Evolutionary conservation across 2,329 filamentous ascomycete species (phyloP).

Genomic region (Aureobasidium uvarum): DNA sequence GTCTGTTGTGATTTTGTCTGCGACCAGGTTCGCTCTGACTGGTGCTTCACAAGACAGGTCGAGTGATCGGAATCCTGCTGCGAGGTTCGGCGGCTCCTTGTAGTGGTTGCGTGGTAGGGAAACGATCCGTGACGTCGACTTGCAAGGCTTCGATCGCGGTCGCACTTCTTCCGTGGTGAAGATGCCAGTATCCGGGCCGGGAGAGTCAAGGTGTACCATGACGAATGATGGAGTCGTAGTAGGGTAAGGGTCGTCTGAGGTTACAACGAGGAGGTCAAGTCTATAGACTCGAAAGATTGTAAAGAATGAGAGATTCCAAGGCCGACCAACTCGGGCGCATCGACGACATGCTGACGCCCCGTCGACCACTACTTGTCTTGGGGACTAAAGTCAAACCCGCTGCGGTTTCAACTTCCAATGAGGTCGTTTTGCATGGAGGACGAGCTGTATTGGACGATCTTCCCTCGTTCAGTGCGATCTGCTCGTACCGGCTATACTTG

Average conservation of each 20-base stretch:
- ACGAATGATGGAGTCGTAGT: neutral
- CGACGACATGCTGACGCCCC: constrained; percentile 19
- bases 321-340: neutral
- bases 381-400: constrained; percentile 5
- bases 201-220: constrained; percentile 29
- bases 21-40: constrained; percentile 35
- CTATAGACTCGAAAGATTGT: neutral
- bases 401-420: constrained; percentile 8
- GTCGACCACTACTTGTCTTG: neutral
- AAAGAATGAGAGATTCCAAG: neutral
- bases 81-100: constrained; percentile 34
- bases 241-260: neutral
- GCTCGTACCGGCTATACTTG: constrained; percentile 12
- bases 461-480: neutral
- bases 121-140: constrained; percentile 33
- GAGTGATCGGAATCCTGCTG: constrained; percentile 34
- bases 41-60: constrained; percentile 32
- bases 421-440: constrained; percentile 17
- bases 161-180: constrained; percentile 36
- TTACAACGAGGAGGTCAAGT: neutral
- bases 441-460: constrained; percentile 5
- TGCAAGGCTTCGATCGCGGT: constrained; percentile 28
- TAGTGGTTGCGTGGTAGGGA: constrained; percentile 34
- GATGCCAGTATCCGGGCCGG: constrained; percentile 34
- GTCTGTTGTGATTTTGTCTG: constrained; percentile 31